Evolutionary conservation across 768 basidiomycete genomes (phyloP), one percentile per base, ranked within the genome.

Genomic region (Crucibulum laeve): DNA sequence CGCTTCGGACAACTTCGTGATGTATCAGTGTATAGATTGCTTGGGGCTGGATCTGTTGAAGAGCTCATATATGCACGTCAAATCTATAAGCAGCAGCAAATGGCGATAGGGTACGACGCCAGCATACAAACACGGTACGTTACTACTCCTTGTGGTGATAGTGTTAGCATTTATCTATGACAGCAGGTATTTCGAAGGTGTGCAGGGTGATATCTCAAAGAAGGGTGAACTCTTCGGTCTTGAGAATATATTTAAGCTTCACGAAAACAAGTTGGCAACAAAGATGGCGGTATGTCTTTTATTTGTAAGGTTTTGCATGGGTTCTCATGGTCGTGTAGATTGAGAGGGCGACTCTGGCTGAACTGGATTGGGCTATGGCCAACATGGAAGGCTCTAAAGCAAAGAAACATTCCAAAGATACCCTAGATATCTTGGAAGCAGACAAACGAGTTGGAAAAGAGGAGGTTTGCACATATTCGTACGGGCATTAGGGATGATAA

Each of bases 31-130:
- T 91, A 82, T 54, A 78, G 92, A 25, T 71, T 95, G 5, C 70
- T 95, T 13, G 90, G 87, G 1, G 89, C 90, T 3, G 91, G 92
- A 2, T 88, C 89, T 5, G 73, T 93, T 10, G 91, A 93, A 54
- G 91, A 94, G 57, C 63, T 91, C 33, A 90, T 92, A 15, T 92
- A 92, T 53, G 87, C 87, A 0, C 79, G 91, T 10, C 91, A 94
- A 56, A 77, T 95, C 17, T 93, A 93, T 64, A 94, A 94, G 58
- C 90, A 92, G 50, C 92, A 94, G 57, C 87, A 91, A 55, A 91
- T 91, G 87, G 80, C 80, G n/a, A 90, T 91, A 36, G 91, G 81
- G 0, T 93, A 93, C 58, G 77, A 86, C 48, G 86, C 85, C 1
- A 89, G 86, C 52, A 68, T 88, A 6, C 90, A 92, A 54, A 91